Base-by-base conservation (phyloP, 371 early-diverging fungal genomes). In the Apophysomyces trapeziformis region DNA sequence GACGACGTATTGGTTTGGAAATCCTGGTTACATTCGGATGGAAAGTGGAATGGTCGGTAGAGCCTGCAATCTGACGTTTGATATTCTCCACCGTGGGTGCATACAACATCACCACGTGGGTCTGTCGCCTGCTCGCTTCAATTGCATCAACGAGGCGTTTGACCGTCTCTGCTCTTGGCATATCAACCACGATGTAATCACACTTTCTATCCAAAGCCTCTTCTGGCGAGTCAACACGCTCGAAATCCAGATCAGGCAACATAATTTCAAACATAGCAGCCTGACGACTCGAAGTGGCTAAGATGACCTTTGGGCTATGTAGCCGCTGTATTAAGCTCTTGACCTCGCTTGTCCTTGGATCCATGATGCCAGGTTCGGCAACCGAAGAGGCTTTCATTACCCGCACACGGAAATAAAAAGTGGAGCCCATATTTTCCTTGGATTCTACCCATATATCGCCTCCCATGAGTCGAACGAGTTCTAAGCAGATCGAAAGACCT, bases 401-500 rank as follows among this genome's bases (percentile, higher is more conserved):
- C 2, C 71, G 74, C 8, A 84, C 77, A 14, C 74, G 66, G 61
- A 87, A 87, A 1, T 76, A 73, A 43, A 89, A 89, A 0, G 79
- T 81, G 0, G 87, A 82, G 2, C 89, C 89, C 18, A 74, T 45
- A 38, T 78, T 83, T 38, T 78, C 77, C 11, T 67, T 64, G 0
- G 86, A 85, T 7, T 83, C 74, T 0, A 88, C 88, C 18, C 71
- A 65, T 14, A 88, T 80, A 38, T 72, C 71, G 21, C 90, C 90
- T 43, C 83, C 69, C 87, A 88, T 84, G 13, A 85, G 67, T 14
- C 77, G 65, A 7, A 86, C 84, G 16, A 89, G 72, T 47, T 82
- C 79, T 6, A 83, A 68, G 57, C 85, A 84, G 18, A 89, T 88
- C 14, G 85, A 81, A 16, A 89, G 73, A n/a, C 89, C 89, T 7